Conservation (phyloP, 2,329 filamentous ascomycete genomes). For the Trichoderma cornu-damae region DNA sequence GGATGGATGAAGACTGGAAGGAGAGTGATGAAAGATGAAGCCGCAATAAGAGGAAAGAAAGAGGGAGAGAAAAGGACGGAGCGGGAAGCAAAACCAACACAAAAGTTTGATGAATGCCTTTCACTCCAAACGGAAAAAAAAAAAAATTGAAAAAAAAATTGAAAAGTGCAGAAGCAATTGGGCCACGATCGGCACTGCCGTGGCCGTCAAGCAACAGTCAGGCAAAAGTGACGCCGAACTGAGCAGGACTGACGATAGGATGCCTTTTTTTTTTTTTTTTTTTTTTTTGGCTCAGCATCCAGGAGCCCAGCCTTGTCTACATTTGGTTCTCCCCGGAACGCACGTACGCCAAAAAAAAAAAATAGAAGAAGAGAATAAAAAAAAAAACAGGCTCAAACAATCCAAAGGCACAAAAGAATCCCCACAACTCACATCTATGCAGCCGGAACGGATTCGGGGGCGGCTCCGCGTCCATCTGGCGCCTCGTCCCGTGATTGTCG, state of each 20-base stretch:
- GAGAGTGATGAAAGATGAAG: not conserved
- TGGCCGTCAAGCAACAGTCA: not conserved
- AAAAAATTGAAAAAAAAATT: not conserved
- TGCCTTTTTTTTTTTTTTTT: too few species aligned
- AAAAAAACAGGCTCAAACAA: not conserved
- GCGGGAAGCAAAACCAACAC: not conserved
- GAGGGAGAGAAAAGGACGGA: not conserved
- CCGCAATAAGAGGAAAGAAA: not conserved
- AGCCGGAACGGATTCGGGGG: slow-evolving; percentile 37
- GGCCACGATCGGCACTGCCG: not conserved
- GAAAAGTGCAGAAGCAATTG: not conserved
- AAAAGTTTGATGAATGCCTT: not conserved
- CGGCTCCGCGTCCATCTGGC: slow-evolving; percentile 2
- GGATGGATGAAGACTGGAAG: not conserved
- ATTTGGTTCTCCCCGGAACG: too few species aligned
- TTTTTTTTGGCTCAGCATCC: not conserved
- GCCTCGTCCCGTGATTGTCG: slow-evolving; percentile 24
- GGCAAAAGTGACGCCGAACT: not conserved
- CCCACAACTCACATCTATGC: slow-evolving; percentile 33
- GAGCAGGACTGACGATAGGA: too few species aligned
- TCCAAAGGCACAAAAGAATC: too few species aligned
- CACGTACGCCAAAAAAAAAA: too few species aligned
- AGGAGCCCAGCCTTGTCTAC: too few species aligned
- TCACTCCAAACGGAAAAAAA: not conserved
- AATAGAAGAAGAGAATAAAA: too few species aligned